Evolutionary conservation across 805 yeast genomes (phyloP), one percentile per base, ranked within the genome.

Genomic region (Cyberlindnera subsufficiens): DNA sequence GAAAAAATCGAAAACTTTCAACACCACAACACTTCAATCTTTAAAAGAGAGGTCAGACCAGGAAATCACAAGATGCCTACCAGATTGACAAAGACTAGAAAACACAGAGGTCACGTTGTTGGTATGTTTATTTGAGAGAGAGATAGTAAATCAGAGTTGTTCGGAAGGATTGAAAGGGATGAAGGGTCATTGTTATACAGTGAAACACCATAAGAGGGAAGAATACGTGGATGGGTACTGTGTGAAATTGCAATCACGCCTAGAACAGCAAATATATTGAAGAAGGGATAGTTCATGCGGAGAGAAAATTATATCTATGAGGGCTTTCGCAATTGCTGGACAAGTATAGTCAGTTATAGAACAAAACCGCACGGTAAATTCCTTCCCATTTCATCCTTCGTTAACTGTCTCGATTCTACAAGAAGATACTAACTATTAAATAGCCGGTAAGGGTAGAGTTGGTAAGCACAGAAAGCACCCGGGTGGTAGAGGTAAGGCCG

Each of bases 401-500:
- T 11, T 22, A 9, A 4, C 27, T 22, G 27, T 22, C 27, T 5
- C 27, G 10, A 22, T 22, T 22, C 11, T 15, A 30, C 15, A 30
- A 30, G 16, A 36, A 27, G 18, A 27, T 22, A 33, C 37, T 37
- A 18, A 36, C 58, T 58, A 60, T 59, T 61, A 25, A 37, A 11
- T 36, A 86, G 98, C 98, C 95, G 99, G 99, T 87, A 83, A 91
- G 75, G 99, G 99, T 86, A 95, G 99, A 83, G 78, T 93, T 76
- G 99, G 99, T 78, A 93, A 93, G 86, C 99, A 93, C 95, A 90
- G 99, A 89, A 93, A 93, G 96, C 93, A 86, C 68, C 97, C 99
- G 61, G 99, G 99, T 93, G 99, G 99, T 80, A 90, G 98, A 79
- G 99, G 99, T 93, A 91, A 78, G 90, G 99, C 99, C 72, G 99